These are phyloP conservation scores for Verticillium nubilum DNA, from an alignment of 2,329 filamentous ascomycete species.

Conservation along the genomic window DNA sequence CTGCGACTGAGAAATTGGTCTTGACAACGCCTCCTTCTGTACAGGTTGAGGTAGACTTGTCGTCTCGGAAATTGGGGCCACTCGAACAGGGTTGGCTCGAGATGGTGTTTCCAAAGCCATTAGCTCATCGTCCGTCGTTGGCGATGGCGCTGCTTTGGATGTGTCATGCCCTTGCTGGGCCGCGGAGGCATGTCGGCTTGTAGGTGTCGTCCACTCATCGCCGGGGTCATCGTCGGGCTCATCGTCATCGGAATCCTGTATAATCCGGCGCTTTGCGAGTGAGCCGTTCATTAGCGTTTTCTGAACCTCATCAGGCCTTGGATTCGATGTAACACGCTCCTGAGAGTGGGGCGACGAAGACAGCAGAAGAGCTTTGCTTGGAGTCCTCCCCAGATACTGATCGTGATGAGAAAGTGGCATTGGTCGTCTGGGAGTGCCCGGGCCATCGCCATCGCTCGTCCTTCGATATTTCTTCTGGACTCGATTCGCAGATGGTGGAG, in stretches of 20 bases:
- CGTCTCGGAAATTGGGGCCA: not conserved
- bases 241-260: conserved; percentile 55
- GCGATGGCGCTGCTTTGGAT: not conserved
- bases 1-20: not conserved
- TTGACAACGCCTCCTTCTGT: not conserved
- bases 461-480: conserved; percentile 13
- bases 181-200: conserved; percentile 22
- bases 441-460: conserved; percentile 2
- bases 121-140: conserved; percentile 7
- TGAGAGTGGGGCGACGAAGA: conserved; percentile 5
- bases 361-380: conserved; percentile 14
- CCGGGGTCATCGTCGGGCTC: conserved; percentile 45
- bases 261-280: conserved; percentile 25
- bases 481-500: conserved; percentile 15
- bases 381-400: conserved; percentile 9
- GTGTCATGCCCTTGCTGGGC: not conserved
- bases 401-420: conserved; percentile 2
- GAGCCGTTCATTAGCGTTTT: not conserved
- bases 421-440: conserved; percentile 5
- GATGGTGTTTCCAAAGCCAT: conserved; percentile 11
- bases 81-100: not conserved
- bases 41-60: not conserved
- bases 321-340: conserved; percentile 4
- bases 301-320: not conserved
- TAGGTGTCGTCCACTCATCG: conserved; percentile 44